These are phyloP conservation scores for Blastobotrys petasosporus DNA, from an alignment of 1,139 yeast genomes.

Conservation along the genomic window DNA sequence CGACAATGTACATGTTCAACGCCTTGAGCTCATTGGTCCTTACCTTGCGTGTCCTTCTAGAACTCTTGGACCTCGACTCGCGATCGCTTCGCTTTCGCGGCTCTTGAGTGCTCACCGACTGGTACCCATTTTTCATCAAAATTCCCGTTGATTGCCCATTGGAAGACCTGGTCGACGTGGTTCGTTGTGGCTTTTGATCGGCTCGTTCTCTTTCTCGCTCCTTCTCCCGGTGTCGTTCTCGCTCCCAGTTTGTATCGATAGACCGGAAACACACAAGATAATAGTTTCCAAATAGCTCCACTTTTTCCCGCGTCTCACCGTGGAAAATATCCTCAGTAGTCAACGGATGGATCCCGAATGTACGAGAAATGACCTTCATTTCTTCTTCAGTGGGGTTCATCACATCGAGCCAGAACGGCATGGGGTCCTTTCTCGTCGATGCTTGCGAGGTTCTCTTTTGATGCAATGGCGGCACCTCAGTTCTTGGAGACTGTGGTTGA, in stretches of 20 bases:
- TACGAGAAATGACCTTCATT: constrained; percentile 82
- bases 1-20: constrained; percentile 80
- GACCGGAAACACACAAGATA: constrained; percentile 91
- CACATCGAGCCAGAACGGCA: constrained; percentile 69
- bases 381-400: constrained; percentile 92
- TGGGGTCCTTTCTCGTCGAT: background rate
- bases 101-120: background rate
- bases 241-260: constrained; percentile 58
- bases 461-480: background rate
- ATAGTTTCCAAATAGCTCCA: constrained; percentile 81
- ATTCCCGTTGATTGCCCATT: background rate
- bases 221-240: constrained; percentile 3
- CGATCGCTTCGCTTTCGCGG: constrained; percentile 1
- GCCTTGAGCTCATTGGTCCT: constrained; percentile 41
- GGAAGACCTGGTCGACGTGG: background rate
- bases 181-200: background rate
- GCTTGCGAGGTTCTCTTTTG: too few relatives aligned
- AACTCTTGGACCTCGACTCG: background rate
- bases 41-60: background rate
- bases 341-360: constrained; percentile 91
- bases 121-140: background rate
- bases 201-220: background rate
- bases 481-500: background rate
- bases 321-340: constrained; percentile 92
- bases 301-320: constrained; percentile 92